These are phyloP conservation scores for Fusarium transvaalense DNA, from an alignment of 2,329 filamentous ascomycete genomes.

Conservation along the genomic window DNA sequence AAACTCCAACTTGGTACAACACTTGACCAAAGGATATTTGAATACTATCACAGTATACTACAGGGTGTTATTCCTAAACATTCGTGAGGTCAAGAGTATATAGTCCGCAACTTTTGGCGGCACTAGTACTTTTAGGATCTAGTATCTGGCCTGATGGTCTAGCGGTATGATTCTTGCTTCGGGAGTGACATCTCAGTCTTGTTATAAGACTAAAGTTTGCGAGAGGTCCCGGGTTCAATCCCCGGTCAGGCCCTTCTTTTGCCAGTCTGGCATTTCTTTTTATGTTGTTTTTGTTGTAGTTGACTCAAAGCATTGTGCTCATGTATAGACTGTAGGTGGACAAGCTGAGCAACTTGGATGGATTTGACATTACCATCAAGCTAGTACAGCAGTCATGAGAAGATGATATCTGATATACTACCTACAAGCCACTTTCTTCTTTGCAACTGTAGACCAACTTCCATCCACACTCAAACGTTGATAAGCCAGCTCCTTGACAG, in stretches of 20 bases:
- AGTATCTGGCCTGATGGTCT: conserved; percentile 34
- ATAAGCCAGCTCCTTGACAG: conserved; percentile 23
- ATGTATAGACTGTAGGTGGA: too few relatives aligned
- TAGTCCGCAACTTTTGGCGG: neutral
- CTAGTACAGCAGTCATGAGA: too few relatives aligned
- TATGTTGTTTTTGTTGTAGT: too few relatives aligned
- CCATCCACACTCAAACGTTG: conserved; percentile 30
- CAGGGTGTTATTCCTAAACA: too few relatives aligned
- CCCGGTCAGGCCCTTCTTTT: conserved; percentile 57
- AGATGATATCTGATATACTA: too few relatives aligned
- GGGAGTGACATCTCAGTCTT: conserved; percentile 32
- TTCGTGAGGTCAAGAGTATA: too few relatives aligned
- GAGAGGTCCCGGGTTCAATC: conserved; percentile 63
- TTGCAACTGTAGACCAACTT: conserved; percentile 28
- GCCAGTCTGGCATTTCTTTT: neutral
- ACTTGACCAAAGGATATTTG: too few relatives aligned
- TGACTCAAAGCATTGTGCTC: too few relatives aligned
- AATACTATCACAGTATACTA: neutral
- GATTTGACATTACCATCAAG: too few relatives aligned
- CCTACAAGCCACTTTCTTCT: neutral
- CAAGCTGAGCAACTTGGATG: too few relatives aligned
- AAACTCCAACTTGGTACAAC: too few relatives aligned
- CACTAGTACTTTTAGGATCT: conserved; percentile 12
- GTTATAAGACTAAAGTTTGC: conserved; percentile 46
- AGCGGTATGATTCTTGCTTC: conserved; percentile 40